Conservation (phyloP, 2,329 filamentous ascomycete genomes). For the Pseudopyrenochaeta lycopersici region DNA sequence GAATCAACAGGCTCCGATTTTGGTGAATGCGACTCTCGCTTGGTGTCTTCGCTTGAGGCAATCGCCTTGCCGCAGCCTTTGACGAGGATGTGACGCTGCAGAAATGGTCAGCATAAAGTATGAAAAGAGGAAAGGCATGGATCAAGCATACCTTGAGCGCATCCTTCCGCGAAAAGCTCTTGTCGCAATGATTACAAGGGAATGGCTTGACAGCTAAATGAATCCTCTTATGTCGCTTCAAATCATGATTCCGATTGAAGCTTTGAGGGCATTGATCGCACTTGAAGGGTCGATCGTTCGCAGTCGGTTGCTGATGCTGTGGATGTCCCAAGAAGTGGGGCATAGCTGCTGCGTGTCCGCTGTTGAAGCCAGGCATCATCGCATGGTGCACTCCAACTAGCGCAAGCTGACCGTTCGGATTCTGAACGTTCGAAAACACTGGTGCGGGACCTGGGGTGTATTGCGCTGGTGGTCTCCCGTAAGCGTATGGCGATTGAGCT, state of each 20-base stretch:
- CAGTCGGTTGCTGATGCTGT: constrained; percentile 59
- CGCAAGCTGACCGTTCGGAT: constrained; percentile 75
- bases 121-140: constrained; percentile 21
- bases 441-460: constrained; percentile 64
- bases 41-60: constrained; percentile 39
- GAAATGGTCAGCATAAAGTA: constrained; percentile 37
- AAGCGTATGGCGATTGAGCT: constrained; percentile 57
- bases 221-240: constrained; percentile 95
- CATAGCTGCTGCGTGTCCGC: constrained; percentile 69
- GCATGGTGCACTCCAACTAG: constrained; percentile 69
- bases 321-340: constrained; percentile 68
- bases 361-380: constrained; percentile 69
- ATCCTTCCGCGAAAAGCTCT: constrained; percentile 96
- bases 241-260: constrained; percentile 95
- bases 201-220: constrained; percentile 96
- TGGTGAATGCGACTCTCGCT: constrained; percentile 46
- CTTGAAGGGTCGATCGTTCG: constrained; percentile 88
- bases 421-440: constrained; percentile 81
- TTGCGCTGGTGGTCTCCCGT: constrained; percentile 53
- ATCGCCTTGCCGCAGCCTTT: constrained; percentile 70
- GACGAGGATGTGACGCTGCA: constrained; percentile 71
- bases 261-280: constrained; percentile 92
- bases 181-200: constrained; percentile 89
- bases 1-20: constrained; percentile 41
- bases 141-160: constrained; percentile 81